Base-by-base conservation (phyloP, 306 rosid genomes). In the Lathyrus oleraceus region DNA sequence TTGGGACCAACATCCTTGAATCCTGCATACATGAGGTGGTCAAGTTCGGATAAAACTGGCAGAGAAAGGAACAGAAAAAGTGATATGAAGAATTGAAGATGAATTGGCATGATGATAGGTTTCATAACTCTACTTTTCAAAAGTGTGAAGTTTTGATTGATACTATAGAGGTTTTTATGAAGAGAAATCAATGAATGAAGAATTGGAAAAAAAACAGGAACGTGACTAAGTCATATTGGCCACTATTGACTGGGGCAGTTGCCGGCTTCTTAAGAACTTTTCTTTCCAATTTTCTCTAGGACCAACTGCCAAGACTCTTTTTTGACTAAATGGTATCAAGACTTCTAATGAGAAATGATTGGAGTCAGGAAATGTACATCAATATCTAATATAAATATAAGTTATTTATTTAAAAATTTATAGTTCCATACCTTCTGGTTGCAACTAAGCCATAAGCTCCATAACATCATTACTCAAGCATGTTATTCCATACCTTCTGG, bases 11-110 rank as follows among this genome's bases (percentile, higher is more conserved):
- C 79, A 65, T 73, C 72, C 23, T 71, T 80, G 72, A 91, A 91
- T 32, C 97, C 96, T 27, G 89, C 8, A 40, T 27, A 87, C 32
- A 79, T 67, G 44, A 91, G 64, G 15, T 82, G 77, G 28, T 62
- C 85, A 10, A 35, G 62, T 42, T 81, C 76, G 10, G 85, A 84
- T 39, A 76, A 81, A 69, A 54, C 81, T 57, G 84, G 80, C 53
- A 60, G 32, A 1, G 80, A 43, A 38, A 85, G 71, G 66, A 82
- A 45, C 40, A 76, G 16, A 20, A 84, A 1, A 38, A 49, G 1
- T 53, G 32, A 1, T 21, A 53, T 5, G 15, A 83, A 25, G 5
- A 78, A n/a, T 14, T 44, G n/a, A 32, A 77, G 73, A 57, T 60
- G 64, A 47, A 6, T 76, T 43, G 54, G 70, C 92, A 87, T 83